Evolutionary conservation across 371 early-diverging fungal species (phyloP).

Genomic region (Rhizopus microsporus): DNA sequence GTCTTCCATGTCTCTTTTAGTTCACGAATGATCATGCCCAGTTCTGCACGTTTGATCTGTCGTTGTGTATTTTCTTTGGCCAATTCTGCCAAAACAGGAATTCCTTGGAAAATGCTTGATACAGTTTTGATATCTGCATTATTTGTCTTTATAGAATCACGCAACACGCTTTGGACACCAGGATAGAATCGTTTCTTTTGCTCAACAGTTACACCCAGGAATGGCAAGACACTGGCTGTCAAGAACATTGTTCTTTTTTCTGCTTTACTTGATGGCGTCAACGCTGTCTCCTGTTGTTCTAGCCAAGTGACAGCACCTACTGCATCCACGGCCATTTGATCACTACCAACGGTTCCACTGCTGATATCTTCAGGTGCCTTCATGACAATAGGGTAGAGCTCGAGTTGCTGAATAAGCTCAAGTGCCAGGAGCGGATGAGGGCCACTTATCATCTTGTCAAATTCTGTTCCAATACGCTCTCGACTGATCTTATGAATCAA

Average conservation of each 20-base stretch:
- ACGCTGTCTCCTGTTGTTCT: not conserved
- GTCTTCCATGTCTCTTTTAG: slow-evolving; percentile 62
- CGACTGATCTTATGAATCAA: slow-evolving; percentile 88
- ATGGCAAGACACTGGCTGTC: slow-evolving; percentile 51
- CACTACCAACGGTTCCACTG: slow-evolving; percentile 32
- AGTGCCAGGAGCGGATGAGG: slow-evolving; percentile 56
- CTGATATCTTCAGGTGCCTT: slow-evolving; percentile 41
- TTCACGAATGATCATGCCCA: slow-evolving; percentile 59
- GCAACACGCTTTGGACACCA: slow-evolving; percentile 41
- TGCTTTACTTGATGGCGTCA: slow-evolving; percentile 14
- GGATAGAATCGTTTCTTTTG: slow-evolving; percentile 32
- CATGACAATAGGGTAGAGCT: slow-evolving; percentile 61
- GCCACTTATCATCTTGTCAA: slow-evolving; percentile 93
- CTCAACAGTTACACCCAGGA: slow-evolving; percentile 27
- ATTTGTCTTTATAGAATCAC: slow-evolving; percentile 44
- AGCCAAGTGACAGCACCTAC: slow-evolving; percentile 56
- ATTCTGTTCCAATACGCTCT: slow-evolving; percentile 94
- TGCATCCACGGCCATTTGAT: slow-evolving; percentile 39
- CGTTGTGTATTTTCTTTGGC: slow-evolving; percentile 23
- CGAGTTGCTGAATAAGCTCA: slow-evolving; percentile 48
- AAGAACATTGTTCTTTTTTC: slow-evolving; percentile 18
- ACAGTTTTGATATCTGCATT: slow-evolving; percentile 46
- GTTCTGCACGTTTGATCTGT: slow-evolving; percentile 28
- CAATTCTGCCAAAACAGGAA: slow-evolving; percentile 23
- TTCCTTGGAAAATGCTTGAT: slow-evolving; percentile 45